Base-by-base conservation (phyloP, 1,139 yeast species). In the Protomyces gravidus region DNA sequence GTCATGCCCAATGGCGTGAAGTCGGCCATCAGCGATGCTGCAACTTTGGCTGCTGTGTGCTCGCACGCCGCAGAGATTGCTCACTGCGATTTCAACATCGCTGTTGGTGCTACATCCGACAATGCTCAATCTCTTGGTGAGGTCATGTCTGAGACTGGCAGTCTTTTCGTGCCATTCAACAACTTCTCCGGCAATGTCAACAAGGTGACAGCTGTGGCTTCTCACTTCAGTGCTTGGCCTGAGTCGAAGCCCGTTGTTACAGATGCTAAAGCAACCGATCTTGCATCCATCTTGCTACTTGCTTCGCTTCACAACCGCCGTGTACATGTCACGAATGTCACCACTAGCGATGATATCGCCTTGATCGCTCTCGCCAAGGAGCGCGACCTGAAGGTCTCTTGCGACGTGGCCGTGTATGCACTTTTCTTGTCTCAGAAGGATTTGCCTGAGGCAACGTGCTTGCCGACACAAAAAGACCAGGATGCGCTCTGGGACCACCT, bases 231-330 rank as follows among this genome's bases (percentile, higher is more conserved):
- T 65, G 76, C 82, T 49, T 90, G 97, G 97, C 96, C 96, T 59
- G 77, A 79, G 59, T 74, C 75, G 69, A 89, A 89, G 76, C 94
- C 95, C 64, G 86, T 92, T 65, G 80, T 90, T 66, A 89, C 96
- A 51, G 97, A 92, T 74, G 97, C 97, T 51, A 84, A 83, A 72
- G 84, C 94, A 28, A 87, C 97, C 49, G 94, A 89, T 69, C 79
- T 92, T 69, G 97, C 98, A 21, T 86, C 96, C 4, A 86, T 90
- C 58, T 77, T 92, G 71, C 80, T 92, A 70, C 78, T 92, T 74
- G 96, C 97, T 58, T 86, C 96, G 45, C 81, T 92, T 70, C 90
- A 88, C 77, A 81, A 77, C 75, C 81, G 96, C 70, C 78, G 90
- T 50, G 86, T 92, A 65, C 98, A 92, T 73, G 84, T 92, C 66